These are phyloP conservation scores for Lactarius evosmus DNA, from an alignment of 768 basidiomycete genomes.

Conservation along the genomic window DNA sequence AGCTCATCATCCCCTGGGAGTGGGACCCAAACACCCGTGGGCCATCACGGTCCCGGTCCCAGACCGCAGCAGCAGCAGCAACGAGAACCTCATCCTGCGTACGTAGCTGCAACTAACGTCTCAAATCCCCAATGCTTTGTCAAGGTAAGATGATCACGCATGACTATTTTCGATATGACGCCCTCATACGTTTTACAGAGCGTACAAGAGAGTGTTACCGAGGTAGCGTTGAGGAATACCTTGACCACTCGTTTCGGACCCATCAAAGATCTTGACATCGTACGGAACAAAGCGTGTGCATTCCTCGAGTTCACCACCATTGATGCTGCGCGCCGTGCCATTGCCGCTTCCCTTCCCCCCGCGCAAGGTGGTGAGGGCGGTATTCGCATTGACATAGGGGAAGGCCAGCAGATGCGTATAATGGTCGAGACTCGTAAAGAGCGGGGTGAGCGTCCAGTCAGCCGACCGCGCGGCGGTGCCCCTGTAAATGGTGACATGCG, in stretches of 20 bases:
- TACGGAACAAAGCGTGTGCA: slow-evolving; percentile 85
- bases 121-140: slow-evolving; percentile 84
- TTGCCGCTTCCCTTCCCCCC: slow-evolving; percentile 63
- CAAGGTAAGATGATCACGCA: slow-evolving; percentile 53
- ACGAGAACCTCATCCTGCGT: slow-evolving; percentile 45
- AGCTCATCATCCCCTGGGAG: slow-evolving; percentile 45
- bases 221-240: slow-evolving; percentile 45
- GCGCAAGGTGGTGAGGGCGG: slow-evolving; percentile 86
- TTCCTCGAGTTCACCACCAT: slow-evolving; percentile 85
- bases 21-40: slow-evolving; percentile 37
- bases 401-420: slow-evolving; percentile 54
- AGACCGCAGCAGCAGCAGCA: slow-evolving; percentile 38
- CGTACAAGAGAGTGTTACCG: slow-evolving; percentile 64
- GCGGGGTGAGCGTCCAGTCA: slow-evolving; percentile 72
- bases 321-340: slow-evolving; percentile 83
- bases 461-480: slow-evolving; percentile 58
- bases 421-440: slow-evolving; percentile 90
- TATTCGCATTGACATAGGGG: slow-evolving; percentile 68
- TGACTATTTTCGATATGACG: neutral
- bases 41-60: slow-evolving; percentile 36
- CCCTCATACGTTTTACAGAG: slow-evolving; percentile 43
- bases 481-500: slow-evolving; percentile 51
- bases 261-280: slow-evolving; percentile 85
- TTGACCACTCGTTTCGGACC: slow-evolving; percentile 69
- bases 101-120: slow-evolving; percentile 57